A percentile compares a stretch with the other conserved stretches of the same genome.
These are phyloP conservation scores for Fusarium chlamydosporum DNA, from an alignment of 2,329 filamentous ascomycete species.

Conservation along the genomic window DNA sequence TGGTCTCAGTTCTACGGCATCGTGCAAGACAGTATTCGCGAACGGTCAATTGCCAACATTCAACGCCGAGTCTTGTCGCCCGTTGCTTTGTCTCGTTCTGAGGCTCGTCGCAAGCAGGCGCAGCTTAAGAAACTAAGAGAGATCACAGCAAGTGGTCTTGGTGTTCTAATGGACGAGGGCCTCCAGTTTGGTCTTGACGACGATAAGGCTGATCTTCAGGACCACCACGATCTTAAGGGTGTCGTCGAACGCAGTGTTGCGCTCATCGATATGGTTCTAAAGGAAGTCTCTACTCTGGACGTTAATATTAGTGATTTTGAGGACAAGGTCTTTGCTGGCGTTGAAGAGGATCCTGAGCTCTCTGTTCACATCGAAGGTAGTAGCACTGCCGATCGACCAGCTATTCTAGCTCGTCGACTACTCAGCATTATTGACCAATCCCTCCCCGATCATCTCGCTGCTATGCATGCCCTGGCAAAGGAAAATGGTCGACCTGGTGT, in stretches of 20 bases:
- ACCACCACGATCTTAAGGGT: slow-evolving; percentile 72
- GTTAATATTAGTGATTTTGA: slow-evolving; percentile 74
- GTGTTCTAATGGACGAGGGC: slow-evolving; percentile 88
- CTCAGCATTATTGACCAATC: slow-evolving; percentile 76
- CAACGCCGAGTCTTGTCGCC: slow-evolving; percentile 82
- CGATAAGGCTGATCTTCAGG: slow-evolving; percentile 67
- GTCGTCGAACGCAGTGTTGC: slow-evolving; percentile 84
- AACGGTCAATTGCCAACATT: slow-evolving; percentile 79
- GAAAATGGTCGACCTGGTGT: slow-evolving; percentile 81
- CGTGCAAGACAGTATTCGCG: slow-evolving; percentile 80
- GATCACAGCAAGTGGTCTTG: slow-evolving; percentile 87
- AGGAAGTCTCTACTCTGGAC: slow-evolving; percentile 76
- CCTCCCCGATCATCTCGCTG: slow-evolving; percentile 75
- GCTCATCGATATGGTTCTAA: slow-evolving; percentile 87
- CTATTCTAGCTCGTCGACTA: slow-evolving; percentile 75
- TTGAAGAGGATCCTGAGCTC: slow-evolving; percentile 72
- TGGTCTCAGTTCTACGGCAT: slow-evolving; percentile 84
- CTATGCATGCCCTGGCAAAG: slow-evolving; percentile 68
- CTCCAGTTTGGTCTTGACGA: slow-evolving; percentile 76
- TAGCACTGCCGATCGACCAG: slow-evolving; percentile 63
- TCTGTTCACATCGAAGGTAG: slow-evolving; percentile 66
- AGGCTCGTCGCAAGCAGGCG: slow-evolving; percentile 81
- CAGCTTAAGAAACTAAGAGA: slow-evolving; percentile 80
- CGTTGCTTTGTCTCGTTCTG: slow-evolving; percentile 79
- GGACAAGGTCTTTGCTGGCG: slow-evolving; percentile 73